Conservation (phyloP, 2,329 filamentous ascomycete species). For the Rhexocercosporidium sp. region DNA sequence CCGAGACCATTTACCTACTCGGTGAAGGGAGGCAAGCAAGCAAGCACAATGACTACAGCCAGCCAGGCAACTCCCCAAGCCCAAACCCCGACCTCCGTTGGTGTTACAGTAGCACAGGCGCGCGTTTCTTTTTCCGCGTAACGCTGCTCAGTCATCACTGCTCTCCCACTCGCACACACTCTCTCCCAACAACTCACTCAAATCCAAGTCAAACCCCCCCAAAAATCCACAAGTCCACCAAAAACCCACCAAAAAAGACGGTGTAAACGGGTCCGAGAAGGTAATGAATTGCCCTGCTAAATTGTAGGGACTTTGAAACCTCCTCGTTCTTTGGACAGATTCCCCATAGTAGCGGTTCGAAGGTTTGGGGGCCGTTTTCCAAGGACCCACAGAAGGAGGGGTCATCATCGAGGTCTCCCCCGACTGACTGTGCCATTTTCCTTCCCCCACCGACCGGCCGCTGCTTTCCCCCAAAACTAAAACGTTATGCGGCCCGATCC, state of each 20-base stretch:
- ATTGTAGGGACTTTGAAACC: neutral
- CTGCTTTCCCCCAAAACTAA: too few relatives aligned
- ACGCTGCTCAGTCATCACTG: neutral
- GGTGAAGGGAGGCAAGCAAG: neutral
- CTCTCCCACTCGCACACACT: too few relatives aligned
- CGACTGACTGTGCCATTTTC: too few relatives aligned
- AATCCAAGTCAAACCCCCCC: neutral
- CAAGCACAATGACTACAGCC: neutral
- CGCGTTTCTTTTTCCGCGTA: neutral
- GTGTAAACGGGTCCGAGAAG: neutral
- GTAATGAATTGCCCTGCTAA: neutral
- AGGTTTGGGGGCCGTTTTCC: constrained; percentile 12
- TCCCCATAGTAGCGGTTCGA: neutral
- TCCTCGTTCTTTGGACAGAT: neutral
- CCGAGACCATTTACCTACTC: neutral
- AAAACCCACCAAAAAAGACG: neutral
- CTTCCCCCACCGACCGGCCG: too few relatives aligned
- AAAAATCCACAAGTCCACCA: constrained; percentile 1
- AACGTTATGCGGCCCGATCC: constrained; percentile 15
- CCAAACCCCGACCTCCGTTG: neutral
- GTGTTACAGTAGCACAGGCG: neutral
- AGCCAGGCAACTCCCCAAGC: neutral
- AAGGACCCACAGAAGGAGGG: neutral
- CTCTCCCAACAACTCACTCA: too few relatives aligned
- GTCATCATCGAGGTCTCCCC: neutral